Evolutionary conservation across 495 filamentous ascomycete genomes (phyloP).

Genomic region (Bombardia bombarda): DNA sequence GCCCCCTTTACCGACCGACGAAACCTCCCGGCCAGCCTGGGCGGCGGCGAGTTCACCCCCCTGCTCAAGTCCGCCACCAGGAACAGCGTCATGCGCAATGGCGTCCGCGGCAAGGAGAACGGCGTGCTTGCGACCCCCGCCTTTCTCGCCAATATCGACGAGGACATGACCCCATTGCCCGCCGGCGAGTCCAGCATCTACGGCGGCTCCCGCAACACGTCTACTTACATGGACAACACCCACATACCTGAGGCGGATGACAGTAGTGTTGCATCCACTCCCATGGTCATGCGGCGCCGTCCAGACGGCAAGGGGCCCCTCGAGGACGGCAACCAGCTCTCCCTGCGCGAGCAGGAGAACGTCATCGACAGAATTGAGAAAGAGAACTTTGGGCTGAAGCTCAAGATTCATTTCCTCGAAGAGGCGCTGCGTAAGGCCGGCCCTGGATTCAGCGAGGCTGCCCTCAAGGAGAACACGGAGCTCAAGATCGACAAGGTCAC

Average conservation of each 20-base stretch:
- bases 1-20: constrained; percentile 59
- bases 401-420: constrained; percentile 75
- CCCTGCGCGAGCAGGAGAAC: constrained; percentile 87
- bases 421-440: constrained; percentile 75
- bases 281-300: constrained; percentile 55
- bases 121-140: constrained; percentile 56
- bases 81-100: constrained; percentile 61
- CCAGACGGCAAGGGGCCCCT: constrained; percentile 52
- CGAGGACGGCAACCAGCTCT: constrained; percentile 77
- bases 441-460: constrained; percentile 75
- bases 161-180: constrained; percentile 55
- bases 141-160: constrained; percentile 52
- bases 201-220: constrained; percentile 48
- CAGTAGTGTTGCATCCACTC: constrained; percentile 75
- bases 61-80: constrained; percentile 82
- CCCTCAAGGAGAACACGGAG: constrained; percentile 89
- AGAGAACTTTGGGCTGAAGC: constrained; percentile 72
- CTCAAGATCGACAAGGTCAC: constrained; percentile 85
- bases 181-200: constrained; percentile 59
- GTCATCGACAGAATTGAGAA: constrained; percentile 95
- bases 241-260: constrained; percentile 58
- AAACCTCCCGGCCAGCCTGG: constrained; percentile 54
- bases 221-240: constrained; percentile 41
- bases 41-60: constrained; percentile 82
- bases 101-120: constrained; percentile 40